A percentile compares a stretch with the other conserved stretches of the same genome.
phyloP scores from a whole-genome alignment of 2,329 filamentous ascomycete species.

The Plectosphaerella plurivora region DNA sequence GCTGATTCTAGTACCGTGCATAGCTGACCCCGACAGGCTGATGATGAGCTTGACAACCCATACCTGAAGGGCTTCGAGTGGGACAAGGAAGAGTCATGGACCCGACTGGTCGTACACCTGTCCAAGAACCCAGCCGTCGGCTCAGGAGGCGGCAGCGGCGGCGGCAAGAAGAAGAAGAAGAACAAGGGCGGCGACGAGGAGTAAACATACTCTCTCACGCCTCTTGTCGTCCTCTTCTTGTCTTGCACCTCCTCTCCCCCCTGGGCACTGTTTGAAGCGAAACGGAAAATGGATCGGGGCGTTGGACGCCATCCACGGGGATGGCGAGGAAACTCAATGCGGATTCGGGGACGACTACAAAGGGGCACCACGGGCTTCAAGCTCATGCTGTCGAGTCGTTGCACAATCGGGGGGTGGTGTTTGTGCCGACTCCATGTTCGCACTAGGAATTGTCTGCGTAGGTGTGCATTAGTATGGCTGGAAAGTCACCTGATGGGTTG shows the following conservation, averaged over 20 bases:
- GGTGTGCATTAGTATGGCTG: too few species aligned
- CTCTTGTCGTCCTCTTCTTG: not conserved
- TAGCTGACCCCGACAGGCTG: slow-evolving; percentile 52
- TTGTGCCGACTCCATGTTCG: too few species aligned
- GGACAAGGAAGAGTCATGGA: slow-evolving; percentile 91
- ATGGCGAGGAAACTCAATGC: too few species aligned
- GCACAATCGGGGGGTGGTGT: too few species aligned
- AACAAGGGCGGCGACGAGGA: slow-evolving; percentile 44
- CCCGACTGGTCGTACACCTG: slow-evolving; percentile 80
- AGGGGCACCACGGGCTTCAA: too few species aligned
- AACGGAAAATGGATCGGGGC: too few species aligned
- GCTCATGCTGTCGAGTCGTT: too few species aligned
- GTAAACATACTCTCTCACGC: slow-evolving; percentile 11
- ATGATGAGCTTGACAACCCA: slow-evolving; percentile 84
- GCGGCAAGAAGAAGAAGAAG: slow-evolving; percentile 65
- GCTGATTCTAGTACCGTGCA: not conserved
- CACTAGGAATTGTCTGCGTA: too few species aligned
- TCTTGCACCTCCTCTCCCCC: not conserved
- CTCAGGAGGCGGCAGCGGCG: slow-evolving; percentile 38
- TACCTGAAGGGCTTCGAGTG: slow-evolving; percentile 94
- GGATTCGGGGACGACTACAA: too few species aligned
- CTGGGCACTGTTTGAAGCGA: too few species aligned
- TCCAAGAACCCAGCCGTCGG: slow-evolving; percentile 60
- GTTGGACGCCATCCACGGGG: too few species aligned
- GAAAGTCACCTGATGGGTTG: too few species aligned